Conservation (phyloP, 2,329 filamentous ascomycete genomes). For the Bisporella sp. region DNA sequence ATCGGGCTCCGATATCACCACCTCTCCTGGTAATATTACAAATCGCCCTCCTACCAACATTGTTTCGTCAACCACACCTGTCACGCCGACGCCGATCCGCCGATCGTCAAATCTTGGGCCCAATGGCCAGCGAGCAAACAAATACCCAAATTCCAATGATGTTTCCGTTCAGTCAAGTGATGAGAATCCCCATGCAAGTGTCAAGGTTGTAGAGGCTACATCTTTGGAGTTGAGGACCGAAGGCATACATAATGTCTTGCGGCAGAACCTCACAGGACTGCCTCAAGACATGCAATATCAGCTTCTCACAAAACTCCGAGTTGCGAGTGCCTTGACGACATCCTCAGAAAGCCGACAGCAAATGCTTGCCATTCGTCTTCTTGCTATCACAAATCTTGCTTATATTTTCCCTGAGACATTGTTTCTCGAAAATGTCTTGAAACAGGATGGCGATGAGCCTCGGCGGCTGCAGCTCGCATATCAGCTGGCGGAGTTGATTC, state of each 20-base stretch:
- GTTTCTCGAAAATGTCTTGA: slow-evolving; percentile 82
- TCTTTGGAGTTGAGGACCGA: slow-evolving; percentile 43
- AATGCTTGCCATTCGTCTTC: slow-evolving; percentile 71
- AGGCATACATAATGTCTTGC: slow-evolving; percentile 50
- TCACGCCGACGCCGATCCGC: slow-evolving; percentile 27
- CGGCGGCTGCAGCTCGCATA: slow-evolving; percentile 83
- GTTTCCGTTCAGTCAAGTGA: slow-evolving; percentile 25
- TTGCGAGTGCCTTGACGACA: slow-evolving; percentile 70
- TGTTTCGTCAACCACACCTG: slow-evolving; percentile 17
- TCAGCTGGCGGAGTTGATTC: slow-evolving; percentile 86
- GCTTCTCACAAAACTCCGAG: slow-evolving; percentile 72
- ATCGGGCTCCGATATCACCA: slow-evolving; percentile 17
- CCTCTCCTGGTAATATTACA: slow-evolving; percentile 10
- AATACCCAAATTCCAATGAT: slow-evolving; percentile 28
- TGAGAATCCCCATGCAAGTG: slow-evolving; percentile 17
- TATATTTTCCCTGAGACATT: slow-evolving; percentile 78
- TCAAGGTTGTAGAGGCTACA: slow-evolving; percentile 41
- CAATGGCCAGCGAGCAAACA: slow-evolving; percentile 23
- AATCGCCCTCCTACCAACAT: slow-evolving; percentile 23
- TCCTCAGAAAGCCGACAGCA: slow-evolving; percentile 63
- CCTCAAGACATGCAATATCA: slow-evolving; percentile 74
- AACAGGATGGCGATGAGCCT: slow-evolving; percentile 83
- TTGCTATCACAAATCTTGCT: slow-evolving; percentile 85
- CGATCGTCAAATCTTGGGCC: slow-evolving; percentile 28
- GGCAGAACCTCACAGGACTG: slow-evolving; percentile 53